Evolutionary conservation across 2,329 filamentous ascomycete species (phyloP).

Genomic region (Calonectria pseudoreteaudii): DNA sequence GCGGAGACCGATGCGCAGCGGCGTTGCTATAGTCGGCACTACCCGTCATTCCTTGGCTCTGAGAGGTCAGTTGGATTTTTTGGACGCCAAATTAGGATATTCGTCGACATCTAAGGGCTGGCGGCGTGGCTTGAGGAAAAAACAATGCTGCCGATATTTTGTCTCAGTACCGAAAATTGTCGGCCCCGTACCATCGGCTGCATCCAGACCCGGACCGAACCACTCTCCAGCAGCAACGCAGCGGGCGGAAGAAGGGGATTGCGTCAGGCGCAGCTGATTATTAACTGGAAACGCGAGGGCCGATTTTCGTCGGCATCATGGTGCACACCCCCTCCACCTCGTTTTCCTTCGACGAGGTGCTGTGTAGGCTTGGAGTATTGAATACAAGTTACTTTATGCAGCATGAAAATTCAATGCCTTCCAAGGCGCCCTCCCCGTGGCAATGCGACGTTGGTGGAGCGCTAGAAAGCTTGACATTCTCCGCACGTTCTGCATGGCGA

Average conservation of each 20-base stretch:
- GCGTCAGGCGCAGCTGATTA: not conserved
- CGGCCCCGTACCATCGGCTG: constrained; percentile 23
- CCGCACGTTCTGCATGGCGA: constrained; percentile 9
- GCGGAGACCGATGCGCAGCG: constrained; percentile 7
- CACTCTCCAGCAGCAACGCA: not conserved
- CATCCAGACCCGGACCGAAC: constrained; percentile 6
- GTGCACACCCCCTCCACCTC: not conserved
- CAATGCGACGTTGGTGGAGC: constrained; percentile 36
- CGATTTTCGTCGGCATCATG: constrained; percentile 26
- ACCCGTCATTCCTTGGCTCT: constrained; percentile 34
- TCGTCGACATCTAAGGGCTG: not conserved
- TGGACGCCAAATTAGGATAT: constrained; percentile 21
- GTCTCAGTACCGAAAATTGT: constrained; percentile 33
- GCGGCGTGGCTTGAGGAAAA: constrained; percentile 3
- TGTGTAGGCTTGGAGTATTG: constrained; percentile 28
- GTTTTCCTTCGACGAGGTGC: not conserved
- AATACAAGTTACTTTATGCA: constrained; percentile 28
- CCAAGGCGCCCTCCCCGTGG: constrained; percentile 28
- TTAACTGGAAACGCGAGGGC: constrained; percentile 1
- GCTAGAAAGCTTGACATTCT: constrained; percentile 26
- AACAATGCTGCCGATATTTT: not conserved
- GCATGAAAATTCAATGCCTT: constrained; percentile 32
- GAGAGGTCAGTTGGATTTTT: constrained; percentile 24
- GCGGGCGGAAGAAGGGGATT: not conserved
- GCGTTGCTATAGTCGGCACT: constrained; percentile 2